A percentile compares a stretch with the other conserved stretches of the same genome.
These are phyloP conservation scores for Stygiomarasmius scandens DNA, from an alignment of 1,284 basidiomycete genomes.

Conservation along the genomic window DNA sequence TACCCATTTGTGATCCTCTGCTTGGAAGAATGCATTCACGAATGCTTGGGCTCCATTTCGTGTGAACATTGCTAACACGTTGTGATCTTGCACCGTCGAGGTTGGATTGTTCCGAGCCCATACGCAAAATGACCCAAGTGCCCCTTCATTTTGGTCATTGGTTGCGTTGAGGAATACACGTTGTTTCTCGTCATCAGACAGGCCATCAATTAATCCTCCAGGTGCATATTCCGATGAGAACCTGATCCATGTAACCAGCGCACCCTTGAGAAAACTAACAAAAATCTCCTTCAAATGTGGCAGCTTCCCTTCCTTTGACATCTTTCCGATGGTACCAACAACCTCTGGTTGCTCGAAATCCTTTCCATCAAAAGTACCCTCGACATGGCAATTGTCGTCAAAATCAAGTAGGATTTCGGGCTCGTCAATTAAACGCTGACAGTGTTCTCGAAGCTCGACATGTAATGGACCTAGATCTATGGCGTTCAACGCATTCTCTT, in stretches of 20 bases:
- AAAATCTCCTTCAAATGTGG: conserved; percentile 26
- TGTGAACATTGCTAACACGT: conserved; percentile 27
- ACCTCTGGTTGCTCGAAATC: no score
- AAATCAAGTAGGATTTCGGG: conserved; percentile 26
- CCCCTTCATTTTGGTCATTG: conserved; percentile 38
- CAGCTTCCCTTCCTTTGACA: conserved; percentile 17
- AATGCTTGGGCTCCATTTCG: conserved; percentile 26
- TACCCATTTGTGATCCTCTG: conserved; percentile 22
- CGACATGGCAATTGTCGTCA: conserved; percentile 11
- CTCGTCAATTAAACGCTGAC: conserved; percentile 27
- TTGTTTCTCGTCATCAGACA: conserved; percentile 26
- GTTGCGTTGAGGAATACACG: conserved; percentile 32
- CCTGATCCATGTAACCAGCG: conserved; percentile 29
- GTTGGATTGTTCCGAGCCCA: conserved; percentile 20
- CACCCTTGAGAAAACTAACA: conserved; percentile 30
- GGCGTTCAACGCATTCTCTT: conserved; percentile 24
- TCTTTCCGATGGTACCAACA: no score
- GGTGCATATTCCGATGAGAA: conserved; percentile 36
- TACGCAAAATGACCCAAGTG: conserved; percentile 28
- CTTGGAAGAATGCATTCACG: conserved; percentile 22
- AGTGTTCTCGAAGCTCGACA: conserved; percentile 21
- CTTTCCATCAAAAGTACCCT: conserved; percentile 10
- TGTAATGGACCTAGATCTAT: conserved; percentile 33
- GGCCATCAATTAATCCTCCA: conserved; percentile 35
- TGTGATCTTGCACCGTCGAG: conserved; percentile 23